phyloP scores from a whole-genome alignment of 2,329 filamentous ascomycete genomes.

The Diaporthe capsici region DNA sequence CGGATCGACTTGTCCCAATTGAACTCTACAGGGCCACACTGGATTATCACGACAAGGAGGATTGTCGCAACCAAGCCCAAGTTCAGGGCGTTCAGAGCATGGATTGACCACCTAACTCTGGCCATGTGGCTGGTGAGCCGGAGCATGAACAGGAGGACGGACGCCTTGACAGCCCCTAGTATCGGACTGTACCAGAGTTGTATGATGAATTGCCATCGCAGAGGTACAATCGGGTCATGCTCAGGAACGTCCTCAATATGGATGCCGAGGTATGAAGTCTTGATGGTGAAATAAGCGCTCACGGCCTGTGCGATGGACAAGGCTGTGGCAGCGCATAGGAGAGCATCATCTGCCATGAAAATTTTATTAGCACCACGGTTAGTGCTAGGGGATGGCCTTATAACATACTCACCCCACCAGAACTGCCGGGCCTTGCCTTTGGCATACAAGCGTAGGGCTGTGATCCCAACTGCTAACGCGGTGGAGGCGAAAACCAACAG shows the following conservation, averaged over 20 bases:
- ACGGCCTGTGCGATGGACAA: background rate
- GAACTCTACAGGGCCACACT: conserved; percentile 58
- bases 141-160: conserved; percentile 52
- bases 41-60: conserved; percentile 51
- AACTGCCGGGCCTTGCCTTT: conserved; percentile 15
- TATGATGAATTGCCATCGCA: conserved; percentile 51
- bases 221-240: background rate
- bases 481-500: conserved; percentile 2
- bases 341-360: background rate
- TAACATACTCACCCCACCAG: background rate
- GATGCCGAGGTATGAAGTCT: conserved; percentile 9
- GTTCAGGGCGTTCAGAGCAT: conserved; percentile 50
- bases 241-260: background rate
- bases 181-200: conserved; percentile 55
- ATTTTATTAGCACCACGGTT: background rate
- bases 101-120: conserved; percentile 47
- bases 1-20: conserved; percentile 59
- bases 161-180: conserved; percentile 53
- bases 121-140: conserved; percentile 50
- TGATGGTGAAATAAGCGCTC: conserved; percentile 4
- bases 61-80: conserved; percentile 48
- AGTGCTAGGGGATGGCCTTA: background rate
- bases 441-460: conserved; percentile 11
- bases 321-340: conserved; percentile 23
- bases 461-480: background rate